A percentile compares a stretch with the other conserved stretches of the same genome.
Conservation (phyloP, 345 rosid genomes). For the Sisymbrium irio region DNA sequence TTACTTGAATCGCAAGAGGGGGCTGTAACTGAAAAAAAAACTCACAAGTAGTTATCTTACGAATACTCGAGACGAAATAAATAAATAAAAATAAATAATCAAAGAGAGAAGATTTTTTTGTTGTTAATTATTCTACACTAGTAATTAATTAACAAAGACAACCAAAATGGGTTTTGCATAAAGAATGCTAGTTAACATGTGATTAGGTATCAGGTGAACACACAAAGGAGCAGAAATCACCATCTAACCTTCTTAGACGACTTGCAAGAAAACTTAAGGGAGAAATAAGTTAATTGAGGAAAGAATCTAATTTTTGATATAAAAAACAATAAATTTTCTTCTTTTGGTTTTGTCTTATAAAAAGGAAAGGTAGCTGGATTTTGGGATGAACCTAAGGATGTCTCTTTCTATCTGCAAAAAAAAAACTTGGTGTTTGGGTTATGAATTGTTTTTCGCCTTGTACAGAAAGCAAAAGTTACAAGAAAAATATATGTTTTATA, state of each 20-base stretch:
- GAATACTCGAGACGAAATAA: conserved; percentile 5
- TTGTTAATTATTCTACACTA: not conserved
- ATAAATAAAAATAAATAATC: not conserved
- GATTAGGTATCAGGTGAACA: not conserved
- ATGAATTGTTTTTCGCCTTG: not conserved
- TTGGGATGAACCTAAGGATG: conserved; percentile 12
- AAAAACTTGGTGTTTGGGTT: not conserved
- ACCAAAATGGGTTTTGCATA: not conserved
- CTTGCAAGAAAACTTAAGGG: conserved; percentile 10
- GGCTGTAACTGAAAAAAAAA: conserved; percentile 1
- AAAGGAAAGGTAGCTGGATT: conserved; percentile 18
- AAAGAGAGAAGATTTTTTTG: not conserved
- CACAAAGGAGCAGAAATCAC: not conserved
- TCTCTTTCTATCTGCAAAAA: not conserved
- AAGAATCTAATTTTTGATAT: not conserved
- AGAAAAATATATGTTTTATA: not conserved
- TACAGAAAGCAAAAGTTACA: not conserved
- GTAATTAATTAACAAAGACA: not conserved
- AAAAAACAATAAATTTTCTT: not conserved
- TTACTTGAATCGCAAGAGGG: conserved; percentile 25
- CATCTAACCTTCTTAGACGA: not conserved
- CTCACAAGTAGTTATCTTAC: not conserved
- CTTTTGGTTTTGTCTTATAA: conserved; percentile 11
- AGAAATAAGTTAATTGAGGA: not conserved
- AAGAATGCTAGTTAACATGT: not conserved